Evolutionary conservation across 1,284 basidiomycete genomes (phyloP).

Genomic region (Puccinia polysora): DNA sequence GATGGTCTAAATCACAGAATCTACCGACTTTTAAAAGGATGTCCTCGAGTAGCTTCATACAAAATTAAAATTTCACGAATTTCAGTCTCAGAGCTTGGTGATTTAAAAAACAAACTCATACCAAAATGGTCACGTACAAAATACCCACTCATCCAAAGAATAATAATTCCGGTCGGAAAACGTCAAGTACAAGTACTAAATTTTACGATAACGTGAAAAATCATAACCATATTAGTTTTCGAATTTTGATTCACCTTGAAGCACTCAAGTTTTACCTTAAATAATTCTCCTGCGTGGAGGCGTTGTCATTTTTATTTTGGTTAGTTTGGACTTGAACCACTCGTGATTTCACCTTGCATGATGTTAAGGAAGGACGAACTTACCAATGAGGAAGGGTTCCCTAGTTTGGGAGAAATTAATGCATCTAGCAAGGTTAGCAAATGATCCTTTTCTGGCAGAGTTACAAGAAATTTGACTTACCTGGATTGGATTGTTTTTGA

Average conservation of each 20-base stretch:
- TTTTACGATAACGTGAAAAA: background rate
- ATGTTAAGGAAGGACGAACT: too few relatives aligned
- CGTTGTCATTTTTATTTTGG: background rate
- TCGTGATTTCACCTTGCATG: too few relatives aligned
- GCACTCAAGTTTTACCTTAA: slow-evolving; percentile 1
- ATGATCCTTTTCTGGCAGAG: background rate
- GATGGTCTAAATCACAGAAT: too few relatives aligned
- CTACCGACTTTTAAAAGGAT: too few relatives aligned
- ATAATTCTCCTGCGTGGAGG: slow-evolving; percentile 12
- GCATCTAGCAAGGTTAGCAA: background rate
- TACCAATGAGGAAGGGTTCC: slow-evolving; percentile 33
- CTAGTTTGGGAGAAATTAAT: background rate
- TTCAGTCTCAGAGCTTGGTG: too few relatives aligned
- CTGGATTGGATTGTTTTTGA: background rate
- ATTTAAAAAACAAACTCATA: too few relatives aligned
- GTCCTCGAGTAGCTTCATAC: too few relatives aligned
- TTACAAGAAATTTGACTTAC: background rate
- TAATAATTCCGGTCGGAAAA: slow-evolving; percentile 26
- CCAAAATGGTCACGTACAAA: too few relatives aligned
- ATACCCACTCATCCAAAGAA: slow-evolving; percentile 41
- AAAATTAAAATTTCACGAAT: too few relatives aligned
- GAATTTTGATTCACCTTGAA: background rate
- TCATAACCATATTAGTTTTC: background rate
- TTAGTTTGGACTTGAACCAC: background rate
- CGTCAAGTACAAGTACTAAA: slow-evolving; percentile 28